Base-by-base conservation (phyloP, 352 stramenopile species). In the Albugo candida region DNA sequence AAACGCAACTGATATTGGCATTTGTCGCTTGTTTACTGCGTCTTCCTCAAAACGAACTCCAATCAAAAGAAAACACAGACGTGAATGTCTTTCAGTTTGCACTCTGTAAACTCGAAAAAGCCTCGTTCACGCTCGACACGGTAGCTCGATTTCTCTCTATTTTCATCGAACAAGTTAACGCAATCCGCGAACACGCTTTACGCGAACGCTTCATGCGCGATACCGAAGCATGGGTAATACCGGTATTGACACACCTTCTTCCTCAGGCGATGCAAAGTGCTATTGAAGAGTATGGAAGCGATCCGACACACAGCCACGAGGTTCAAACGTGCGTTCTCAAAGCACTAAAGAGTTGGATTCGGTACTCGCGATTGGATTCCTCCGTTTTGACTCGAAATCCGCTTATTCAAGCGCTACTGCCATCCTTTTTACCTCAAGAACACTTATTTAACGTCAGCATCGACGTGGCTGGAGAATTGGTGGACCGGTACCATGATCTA, bases 391-490 rank as follows among this genome's bases (percentile, higher is more conserved):
- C 81, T 13, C 57, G 61, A 37, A 92, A 85, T 52, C 61, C 71
- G 11, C 49, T 92, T 24, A 38, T 86, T 41, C 74, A 83, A 51
- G 80, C 71, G 20, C 52, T 87, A 27, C 20, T 81, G 1, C 24
- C 24, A 3, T 58, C 52, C 34, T 86, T 86, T 46, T 45, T 88
- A 12, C 55, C 51, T 16, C 61, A 73, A 34, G 75, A 84, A 21
- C 77, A 88, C 27, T 59, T 94, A 8, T 92, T 93, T 44, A 81
- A 93, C 45, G 73, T 65, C 1, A 57, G 72, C 10, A 75, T 92
- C 8, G 83, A 94, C 45, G 55, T 92, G 18, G 53, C 83, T 12
- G 73, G 93, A 18, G 72, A 89, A 42, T 40, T 94, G 11, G 70
- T 93, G 37, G 60, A 59, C 12, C 69, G 61, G 39, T 89, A 77